Conservation (phyloP, 2,329 filamentous ascomycete species). For the Trichoderma brevicompactum region DNA sequence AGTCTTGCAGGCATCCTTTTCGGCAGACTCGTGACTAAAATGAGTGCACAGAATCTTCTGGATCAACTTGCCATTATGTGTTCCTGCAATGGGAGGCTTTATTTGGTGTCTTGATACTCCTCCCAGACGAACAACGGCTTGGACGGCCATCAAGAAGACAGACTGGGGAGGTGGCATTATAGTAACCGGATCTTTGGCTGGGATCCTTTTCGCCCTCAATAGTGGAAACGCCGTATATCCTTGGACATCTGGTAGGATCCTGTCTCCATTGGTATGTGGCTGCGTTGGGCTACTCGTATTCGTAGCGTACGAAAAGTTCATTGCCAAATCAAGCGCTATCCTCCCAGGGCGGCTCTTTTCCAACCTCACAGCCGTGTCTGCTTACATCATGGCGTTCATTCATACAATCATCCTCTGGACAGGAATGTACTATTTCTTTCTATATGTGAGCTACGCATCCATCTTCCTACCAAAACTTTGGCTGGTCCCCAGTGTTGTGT, state of each 20-base stretch:
- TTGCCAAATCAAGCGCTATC: not conserved
- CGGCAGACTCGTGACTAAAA: constrained; percentile 30
- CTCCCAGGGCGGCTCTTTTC: constrained; percentile 1
- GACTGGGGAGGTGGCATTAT: not conserved
- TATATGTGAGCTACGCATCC: not conserved
- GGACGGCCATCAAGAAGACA: not conserved
- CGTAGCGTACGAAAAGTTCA: not conserved
- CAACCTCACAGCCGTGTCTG: constrained; percentile 5
- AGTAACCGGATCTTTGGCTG: not conserved
- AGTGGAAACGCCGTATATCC: not conserved
- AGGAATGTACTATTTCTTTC: constrained; percentile 3
- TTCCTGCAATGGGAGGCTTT: not conserved
- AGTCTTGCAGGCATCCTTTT: constrained; percentile 48
- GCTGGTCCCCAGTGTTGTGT: no score
- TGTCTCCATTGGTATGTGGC: not conserved
- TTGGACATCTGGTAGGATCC: not conserved
- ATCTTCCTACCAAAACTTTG: not conserved
- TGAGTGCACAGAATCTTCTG: not conserved
- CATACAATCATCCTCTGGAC: constrained; percentile 7
- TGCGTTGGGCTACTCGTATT: not conserved
- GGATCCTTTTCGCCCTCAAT: not conserved
- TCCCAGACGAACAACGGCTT: not conserved
- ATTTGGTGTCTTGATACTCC: not conserved
- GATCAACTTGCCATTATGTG: constrained; percentile 2
- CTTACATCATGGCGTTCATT: constrained; percentile 1